These are phyloP conservation scores for Candida sakaeoensis DNA, from an alignment of 805 yeast genomes.

Conservation along the genomic window DNA sequence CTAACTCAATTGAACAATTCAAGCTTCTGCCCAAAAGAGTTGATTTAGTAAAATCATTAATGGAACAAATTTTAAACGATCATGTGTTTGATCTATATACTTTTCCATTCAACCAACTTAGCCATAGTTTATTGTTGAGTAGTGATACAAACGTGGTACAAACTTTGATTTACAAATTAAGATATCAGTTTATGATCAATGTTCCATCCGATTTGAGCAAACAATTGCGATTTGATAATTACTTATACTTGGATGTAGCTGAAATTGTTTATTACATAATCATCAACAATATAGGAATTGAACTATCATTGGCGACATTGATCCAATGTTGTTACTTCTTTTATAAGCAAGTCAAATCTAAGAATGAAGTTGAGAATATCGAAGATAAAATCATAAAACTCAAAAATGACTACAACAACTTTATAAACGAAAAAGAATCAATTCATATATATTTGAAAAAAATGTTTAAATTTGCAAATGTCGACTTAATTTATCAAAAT, in stretches of 20 bases:
- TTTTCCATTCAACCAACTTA: slow-evolving; percentile 10
- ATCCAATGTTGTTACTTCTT: slow-evolving; percentile 5
- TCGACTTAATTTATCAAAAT: neutral
- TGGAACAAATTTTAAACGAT: neutral
- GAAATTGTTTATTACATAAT: neutral
- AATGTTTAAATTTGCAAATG: slow-evolving; percentile 1
- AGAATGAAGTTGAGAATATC: slow-evolving; percentile 1
- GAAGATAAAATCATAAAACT: slow-evolving; percentile 1
- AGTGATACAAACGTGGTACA: neutral
- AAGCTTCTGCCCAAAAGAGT: neutral
- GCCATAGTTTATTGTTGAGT: neutral
- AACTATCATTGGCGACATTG: neutral
- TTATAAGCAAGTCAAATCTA: slow-evolving; percentile 2
- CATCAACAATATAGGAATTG: neutral
- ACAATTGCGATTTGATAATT: slow-evolving; percentile 4
- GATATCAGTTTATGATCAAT: slow-evolving; percentile 2
- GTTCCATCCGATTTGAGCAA: slow-evolving; percentile 4
- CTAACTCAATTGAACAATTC: neutral
- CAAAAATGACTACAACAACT: neutral
- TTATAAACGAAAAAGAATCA: neutral
- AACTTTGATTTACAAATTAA: neutral
- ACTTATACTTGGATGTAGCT: slow-evolving; percentile 3
- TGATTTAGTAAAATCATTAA: neutral
- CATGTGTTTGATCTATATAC: slow-evolving; percentile 6
- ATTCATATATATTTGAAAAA: neutral